Percentiles rank a stretch among this genome's conserved stretches.
These are phyloP conservation scores for Aspergillus sergii DNA, from an alignment of 2,329 filamentous ascomycete genomes.

Conservation along the genomic window DNA sequence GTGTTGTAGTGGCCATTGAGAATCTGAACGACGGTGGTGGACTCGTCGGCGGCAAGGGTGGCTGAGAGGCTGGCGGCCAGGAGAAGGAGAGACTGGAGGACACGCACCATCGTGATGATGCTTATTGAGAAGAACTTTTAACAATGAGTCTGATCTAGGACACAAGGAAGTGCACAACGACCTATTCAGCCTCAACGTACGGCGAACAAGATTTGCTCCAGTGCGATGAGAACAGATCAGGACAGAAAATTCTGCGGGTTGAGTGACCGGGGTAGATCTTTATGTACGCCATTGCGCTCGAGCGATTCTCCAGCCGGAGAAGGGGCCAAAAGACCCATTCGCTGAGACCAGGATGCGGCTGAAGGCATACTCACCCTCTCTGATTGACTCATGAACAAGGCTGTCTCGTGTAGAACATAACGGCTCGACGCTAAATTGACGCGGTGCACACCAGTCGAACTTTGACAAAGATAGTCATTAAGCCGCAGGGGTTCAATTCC, in stretches of 20 bases:
- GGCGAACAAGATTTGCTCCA: not conserved
- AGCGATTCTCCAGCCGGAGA: too few relatives aligned
- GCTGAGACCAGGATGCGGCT: not conserved
- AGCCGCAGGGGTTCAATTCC: not conserved
- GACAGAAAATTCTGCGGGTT: too few relatives aligned
- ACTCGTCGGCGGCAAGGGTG: constrained; percentile 7
- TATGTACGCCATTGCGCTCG: too few relatives aligned
- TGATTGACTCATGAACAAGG: not conserved
- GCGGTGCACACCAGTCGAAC: not conserved
- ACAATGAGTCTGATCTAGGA: not conserved
- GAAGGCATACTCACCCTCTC: too few relatives aligned
- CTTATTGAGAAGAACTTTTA: not conserved
- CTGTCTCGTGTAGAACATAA: not conserved
- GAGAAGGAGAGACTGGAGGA: not conserved
- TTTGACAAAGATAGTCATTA: not conserved
- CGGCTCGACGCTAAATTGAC: not conserved
- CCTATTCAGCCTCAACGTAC: not conserved
- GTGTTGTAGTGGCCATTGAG: constrained; percentile 14
- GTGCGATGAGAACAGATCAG: too few relatives aligned
- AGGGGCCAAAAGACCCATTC: not conserved
- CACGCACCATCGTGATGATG: not conserved
- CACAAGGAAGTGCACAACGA: not conserved
- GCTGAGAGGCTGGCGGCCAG: constrained; percentile 2
- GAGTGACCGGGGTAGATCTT: too few relatives aligned
- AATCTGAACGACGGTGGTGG: constrained; percentile 15